Evolutionary conservation across 305 asterid species (phyloP), one percentile per base, ranked within the genome.

Genomic region (Solanum aculeatissimum): DNA sequence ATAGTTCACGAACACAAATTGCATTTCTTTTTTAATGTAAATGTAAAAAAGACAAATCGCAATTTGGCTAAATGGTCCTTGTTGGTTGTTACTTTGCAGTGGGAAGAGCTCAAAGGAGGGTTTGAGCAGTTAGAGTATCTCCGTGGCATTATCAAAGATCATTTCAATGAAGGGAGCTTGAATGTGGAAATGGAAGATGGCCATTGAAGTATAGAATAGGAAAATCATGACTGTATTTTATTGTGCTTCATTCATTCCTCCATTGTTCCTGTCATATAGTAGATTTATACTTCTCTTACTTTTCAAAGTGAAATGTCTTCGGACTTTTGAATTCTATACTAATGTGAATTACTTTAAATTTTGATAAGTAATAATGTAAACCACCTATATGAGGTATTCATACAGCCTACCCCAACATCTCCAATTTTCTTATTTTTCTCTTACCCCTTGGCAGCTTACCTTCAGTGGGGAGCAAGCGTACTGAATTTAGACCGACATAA

Each of bases 71-170:
- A 72, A 14, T 45, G 21, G 81, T 68, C 40, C 62, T 58, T 18
- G 4, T 9, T 84, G 68, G 69, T 87, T 60, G 87, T 89, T 85
- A 66, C 70, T 23, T 60, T 87, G 94, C 96, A 96, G 99, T 96
- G 99, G 99, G 99, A 94, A 91, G 95, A 92, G 86, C 89, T 94
- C 87, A 90, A 86, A 87, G 99, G 99, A 43, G 98, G 88, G 85
- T 91, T 89, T 35, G 92, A 92, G 92, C 99, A 96, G 91, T 90
- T 96, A 10, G 96, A 94, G 32, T 92, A 92, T 88, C 98, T 96
- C 27, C 91, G 95, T 58, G 89, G 84, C 85, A 84, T 91, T 66
- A 92, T 96, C 25, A 79, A 85, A 27, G 89, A 87, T 84, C 80
- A 80, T 86, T 81, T 89, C 54, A 88, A 85, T 21, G 69, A 74